Percentiles rank a stretch among this genome's conserved stretches.
These are phyloP conservation scores for Heritiera fomes DNA, from an alignment of 345 rosid species.

Conservation along the genomic window DNA sequence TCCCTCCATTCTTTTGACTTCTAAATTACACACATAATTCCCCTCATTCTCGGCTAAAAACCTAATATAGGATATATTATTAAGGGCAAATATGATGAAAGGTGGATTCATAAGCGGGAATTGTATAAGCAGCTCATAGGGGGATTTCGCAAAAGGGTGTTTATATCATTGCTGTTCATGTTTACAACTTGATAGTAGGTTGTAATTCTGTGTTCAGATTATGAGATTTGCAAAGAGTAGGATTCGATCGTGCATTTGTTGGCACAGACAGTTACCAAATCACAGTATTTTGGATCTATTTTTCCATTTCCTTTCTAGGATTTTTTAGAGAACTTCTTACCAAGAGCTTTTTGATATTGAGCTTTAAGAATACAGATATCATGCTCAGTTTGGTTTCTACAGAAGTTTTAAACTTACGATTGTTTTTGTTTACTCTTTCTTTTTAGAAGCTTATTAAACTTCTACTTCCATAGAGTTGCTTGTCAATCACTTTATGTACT, in stretches of 20 bases:
- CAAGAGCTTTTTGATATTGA: background rate
- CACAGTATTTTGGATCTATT: background rate
- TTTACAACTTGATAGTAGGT: background rate
- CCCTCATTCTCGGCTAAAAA: background rate
- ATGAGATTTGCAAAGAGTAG: background rate
- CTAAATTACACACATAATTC: background rate
- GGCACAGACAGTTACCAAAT: background rate
- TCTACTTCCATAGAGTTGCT: background rate
- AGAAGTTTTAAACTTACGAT: background rate
- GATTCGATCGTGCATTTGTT: background rate
- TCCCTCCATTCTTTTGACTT: background rate
- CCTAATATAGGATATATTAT: background rate
- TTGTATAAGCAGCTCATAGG: background rate
- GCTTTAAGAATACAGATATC: background rate
- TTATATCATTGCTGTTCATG: background rate
- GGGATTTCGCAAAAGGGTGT: background rate
- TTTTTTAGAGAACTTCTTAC: background rate
- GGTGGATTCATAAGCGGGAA: background rate
- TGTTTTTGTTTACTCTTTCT: background rate
- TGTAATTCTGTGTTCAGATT: background rate
- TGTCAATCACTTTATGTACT: background rate
- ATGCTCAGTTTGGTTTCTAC: background rate
- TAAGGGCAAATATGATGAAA: background rate
- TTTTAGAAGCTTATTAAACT: background rate
- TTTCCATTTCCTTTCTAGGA: background rate